Base-by-base conservation (phyloP, 2,329 filamentous ascomycete species). In the Xylogone sp. region DNA sequence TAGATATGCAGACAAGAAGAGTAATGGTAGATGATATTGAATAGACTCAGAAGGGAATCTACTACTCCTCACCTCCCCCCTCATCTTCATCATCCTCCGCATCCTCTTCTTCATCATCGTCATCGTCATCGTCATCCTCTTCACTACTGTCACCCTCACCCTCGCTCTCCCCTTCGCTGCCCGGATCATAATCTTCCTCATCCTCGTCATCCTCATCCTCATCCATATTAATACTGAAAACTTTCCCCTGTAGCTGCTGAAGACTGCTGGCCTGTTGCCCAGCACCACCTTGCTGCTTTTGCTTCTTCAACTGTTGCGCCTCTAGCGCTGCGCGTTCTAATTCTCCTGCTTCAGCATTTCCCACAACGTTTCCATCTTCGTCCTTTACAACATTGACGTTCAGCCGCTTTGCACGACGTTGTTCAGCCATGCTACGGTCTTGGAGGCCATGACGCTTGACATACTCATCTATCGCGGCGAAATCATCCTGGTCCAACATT, bases 401-500 rank as follows among this genome's bases (percentile, higher is more conserved):
- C 48, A 85, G 65, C 22, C 77, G 71, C 74, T 86, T 87, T 1
- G 81, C 84, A 61, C 83, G 83, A 48, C 84, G 70, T 62, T 81
- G 78, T 62, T 87, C 84, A 0, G 83, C 84, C 82, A 88, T 83
- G 62, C 84, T 87, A 53, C 81, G 73, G 61, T 88, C 83, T 55
- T 86, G 81, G 21, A 88, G 72, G 0, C 78, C 74, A 57, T 87
- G 78, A 9, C 74, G 74, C 60, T 78, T 76, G 45, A 87, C 74
- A 60, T 84, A 88, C n/a, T 62, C 76, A 59, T 86, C 82, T 54
- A 88, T 87, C 20, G 77, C 79, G 3, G 69, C 71, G 54, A 84
- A 87, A 62, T 88, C 83, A 56, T 83, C 81, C 66, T 88, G 84
- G 59, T 88, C 84, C 18, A 88, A 65, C 84, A 87, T 87, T 34